These are phyloP conservation scores for Breviolum minutum DNA, from an alignment of 73 alveolate genomes.

Conservation along the genomic window DNA sequence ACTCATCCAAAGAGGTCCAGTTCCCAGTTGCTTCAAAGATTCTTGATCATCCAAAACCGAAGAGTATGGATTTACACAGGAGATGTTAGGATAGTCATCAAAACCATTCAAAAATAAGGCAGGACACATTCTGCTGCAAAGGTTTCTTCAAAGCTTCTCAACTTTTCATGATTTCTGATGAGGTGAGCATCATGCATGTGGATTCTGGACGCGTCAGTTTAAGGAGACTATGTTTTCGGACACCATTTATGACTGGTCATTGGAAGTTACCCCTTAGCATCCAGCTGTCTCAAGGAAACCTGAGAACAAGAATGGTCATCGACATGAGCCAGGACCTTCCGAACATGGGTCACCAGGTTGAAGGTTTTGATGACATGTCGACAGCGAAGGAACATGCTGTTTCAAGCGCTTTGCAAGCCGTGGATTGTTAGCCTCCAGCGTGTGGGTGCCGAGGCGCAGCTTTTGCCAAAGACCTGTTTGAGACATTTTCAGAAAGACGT, in stretches of 20 bases:
- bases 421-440: conserved; percentile 61
- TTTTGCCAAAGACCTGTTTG: background rate
- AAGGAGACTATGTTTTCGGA: background rate
- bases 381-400: conserved; percentile 56
- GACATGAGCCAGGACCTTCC: conserved; percentile 46
- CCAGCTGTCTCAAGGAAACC: conserved; percentile 1
- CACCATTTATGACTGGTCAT: too few species aligned
- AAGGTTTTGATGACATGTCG: background rate
- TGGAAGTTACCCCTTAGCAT: too few species aligned
- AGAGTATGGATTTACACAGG: too few species aligned
- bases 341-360: background rate
- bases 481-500: background rate
- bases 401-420: conserved; percentile 93
- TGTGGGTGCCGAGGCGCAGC: conserved; percentile 75
- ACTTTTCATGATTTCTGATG: background rate
- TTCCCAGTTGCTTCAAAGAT: background rate
- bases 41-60: too few species aligned
- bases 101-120: too few species aligned
- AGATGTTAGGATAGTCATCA: too few species aligned
- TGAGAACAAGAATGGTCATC: background rate
- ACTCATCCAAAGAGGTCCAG: conserved; percentile 54
- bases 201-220: conserved; percentile 33
- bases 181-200: conserved; percentile 34
- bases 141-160: background rate
- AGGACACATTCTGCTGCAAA: background rate